A percentile compares a stretch with the other conserved stretches of the same genome.
Evolutionary conservation across 2,329 filamentous ascomycete genomes (phyloP).

Genomic region (Phialophora chinensis): DNA sequence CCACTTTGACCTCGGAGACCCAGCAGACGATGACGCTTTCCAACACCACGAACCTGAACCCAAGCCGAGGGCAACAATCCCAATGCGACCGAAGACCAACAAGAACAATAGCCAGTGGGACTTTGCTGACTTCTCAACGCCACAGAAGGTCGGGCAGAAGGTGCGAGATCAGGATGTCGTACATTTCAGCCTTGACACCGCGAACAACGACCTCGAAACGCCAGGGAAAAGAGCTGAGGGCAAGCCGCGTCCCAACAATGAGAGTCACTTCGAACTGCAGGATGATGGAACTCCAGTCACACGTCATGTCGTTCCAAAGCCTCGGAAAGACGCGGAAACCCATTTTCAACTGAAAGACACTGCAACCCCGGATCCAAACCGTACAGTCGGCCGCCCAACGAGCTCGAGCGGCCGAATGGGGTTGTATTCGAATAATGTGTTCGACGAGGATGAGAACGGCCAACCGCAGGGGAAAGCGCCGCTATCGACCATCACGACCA

Average conservation of each 20-base stretch:
- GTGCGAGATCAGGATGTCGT: slow-evolving; percentile 71
- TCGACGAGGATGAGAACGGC: slow-evolving; percentile 64
- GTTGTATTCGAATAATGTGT: slow-evolving; percentile 79
- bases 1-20: slow-evolving; percentile 79
- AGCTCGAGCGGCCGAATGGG: slow-evolving; percentile 59
- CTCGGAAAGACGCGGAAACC: slow-evolving; percentile 77
- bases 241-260: slow-evolving; percentile 75
- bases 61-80: slow-evolving; percentile 37
- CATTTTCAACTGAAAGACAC: slow-evolving; percentile 83
- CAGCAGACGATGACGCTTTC: slow-evolving; percentile 39
- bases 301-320: slow-evolving; percentile 48
- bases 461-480: slow-evolving; percentile 48
- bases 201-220: slow-evolving; percentile 56
- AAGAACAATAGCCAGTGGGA: slow-evolving; percentile 75
- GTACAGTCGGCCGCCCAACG: slow-evolving; percentile 42
- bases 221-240: slow-evolving; percentile 45
- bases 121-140: slow-evolving; percentile 86
- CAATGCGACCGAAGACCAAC: slow-evolving; percentile 32
- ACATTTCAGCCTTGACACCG: slow-evolving; percentile 76
- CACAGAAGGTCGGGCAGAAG: slow-evolving; percentile 73
- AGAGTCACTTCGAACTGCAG: slow-evolving; percentile 81
- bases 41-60: slow-evolving; percentile 38
- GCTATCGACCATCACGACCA: slow-evolving; percentile 73
- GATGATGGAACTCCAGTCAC: slow-evolving; percentile 62
- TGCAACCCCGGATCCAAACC: slow-evolving; percentile 55